Conservation (phyloP, 192 early-diverging fungal species). For the Coemansia asiatica region DNA sequence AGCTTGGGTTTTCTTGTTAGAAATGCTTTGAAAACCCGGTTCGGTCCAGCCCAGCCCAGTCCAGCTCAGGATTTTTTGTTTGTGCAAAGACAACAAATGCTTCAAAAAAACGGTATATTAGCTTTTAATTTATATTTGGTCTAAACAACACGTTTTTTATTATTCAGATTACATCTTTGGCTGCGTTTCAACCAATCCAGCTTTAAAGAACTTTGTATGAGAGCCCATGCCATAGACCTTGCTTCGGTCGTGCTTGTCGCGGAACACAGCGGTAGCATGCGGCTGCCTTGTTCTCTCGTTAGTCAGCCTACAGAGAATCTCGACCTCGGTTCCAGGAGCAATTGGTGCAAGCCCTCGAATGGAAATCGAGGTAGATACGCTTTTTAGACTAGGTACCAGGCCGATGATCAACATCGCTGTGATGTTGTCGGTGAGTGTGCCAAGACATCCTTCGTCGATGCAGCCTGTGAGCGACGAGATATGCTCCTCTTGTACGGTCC, state of each 20-base stretch:
- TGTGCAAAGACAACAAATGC: too few relatives aligned
- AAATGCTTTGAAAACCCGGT: too few relatives aligned
- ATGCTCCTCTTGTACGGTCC: conserved; percentile 30
- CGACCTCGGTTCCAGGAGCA: conserved; percentile 16
- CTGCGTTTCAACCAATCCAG: conserved; percentile 30
- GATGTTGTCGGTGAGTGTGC: conserved; percentile 43
- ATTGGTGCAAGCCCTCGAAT: conserved; percentile 25
- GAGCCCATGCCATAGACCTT: conserved; percentile 21
- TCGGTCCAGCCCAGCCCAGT: too few relatives aligned
- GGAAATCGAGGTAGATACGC: conserved; percentile 32
- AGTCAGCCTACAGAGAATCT: conserved; percentile 26
- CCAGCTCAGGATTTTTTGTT: too few relatives aligned
- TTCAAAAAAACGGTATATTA: too few relatives aligned
- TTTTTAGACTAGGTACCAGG: conserved; percentile 9
- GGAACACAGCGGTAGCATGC: conserved; percentile 31
- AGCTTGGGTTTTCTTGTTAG: too few relatives aligned
- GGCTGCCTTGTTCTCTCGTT: conserved; percentile 22
- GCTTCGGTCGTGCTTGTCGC: conserved; percentile 21
- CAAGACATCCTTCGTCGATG: conserved; percentile 39
- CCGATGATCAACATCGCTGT: conserved; percentile 29
- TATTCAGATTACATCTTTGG: conserved; percentile 24
- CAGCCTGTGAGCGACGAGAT: conserved; percentile 16
- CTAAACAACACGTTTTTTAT: too few relatives aligned
- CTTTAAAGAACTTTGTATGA: conserved; percentile 41
- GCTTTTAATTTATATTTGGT: too few relatives aligned